Evolutionary conservation across 2,329 filamentous ascomycete genomes (phyloP).

Genomic region (Aspergillus brasiliensis): DNA sequence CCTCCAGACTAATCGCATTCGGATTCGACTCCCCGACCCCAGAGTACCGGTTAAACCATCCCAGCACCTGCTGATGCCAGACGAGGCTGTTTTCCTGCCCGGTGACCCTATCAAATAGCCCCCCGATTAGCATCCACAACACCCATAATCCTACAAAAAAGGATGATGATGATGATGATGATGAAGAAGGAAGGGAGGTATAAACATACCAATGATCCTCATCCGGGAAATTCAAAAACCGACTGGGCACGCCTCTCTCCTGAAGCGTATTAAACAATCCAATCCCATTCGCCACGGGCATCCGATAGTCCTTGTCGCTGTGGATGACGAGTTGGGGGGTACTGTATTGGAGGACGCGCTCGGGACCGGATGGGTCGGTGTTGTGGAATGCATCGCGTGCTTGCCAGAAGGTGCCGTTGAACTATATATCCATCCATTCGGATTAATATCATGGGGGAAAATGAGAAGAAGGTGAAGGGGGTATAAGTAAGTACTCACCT

Average conservation of each 20-base stretch:
- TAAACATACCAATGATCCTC: slow-evolving; percentile 60
- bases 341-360: slow-evolving; percentile 66
- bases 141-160: not conserved
- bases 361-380: slow-evolving; percentile 65
- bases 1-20: slow-evolving; percentile 34
- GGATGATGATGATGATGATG: not conserved
- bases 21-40: slow-evolving; percentile 34
- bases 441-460: not conserved
- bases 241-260: slow-evolving; percentile 70
- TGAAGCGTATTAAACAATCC: slow-evolving; percentile 81
- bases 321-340: slow-evolving; percentile 86
- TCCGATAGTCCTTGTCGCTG: slow-evolving; percentile 81
- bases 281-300: slow-evolving; percentile 77
- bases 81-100: slow-evolving; percentile 86
- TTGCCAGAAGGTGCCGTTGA: slow-evolving; percentile 53
- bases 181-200: not conserved
- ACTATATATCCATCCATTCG: slow-evolving; percentile 26
- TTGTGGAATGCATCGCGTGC: slow-evolving; percentile 65
- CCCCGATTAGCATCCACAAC: too few relatives aligned
- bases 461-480: not conserved
- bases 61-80: slow-evolving; percentile 82
- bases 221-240: slow-evolving; percentile 76
- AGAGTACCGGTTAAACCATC: slow-evolving; percentile 65
- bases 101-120: slow-evolving; percentile 60
- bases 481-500: slow-evolving; percentile 35